Base-by-base conservation (phyloP, 1,284 basidiomycete species). In the Cryptococcus neoformans region DNA sequence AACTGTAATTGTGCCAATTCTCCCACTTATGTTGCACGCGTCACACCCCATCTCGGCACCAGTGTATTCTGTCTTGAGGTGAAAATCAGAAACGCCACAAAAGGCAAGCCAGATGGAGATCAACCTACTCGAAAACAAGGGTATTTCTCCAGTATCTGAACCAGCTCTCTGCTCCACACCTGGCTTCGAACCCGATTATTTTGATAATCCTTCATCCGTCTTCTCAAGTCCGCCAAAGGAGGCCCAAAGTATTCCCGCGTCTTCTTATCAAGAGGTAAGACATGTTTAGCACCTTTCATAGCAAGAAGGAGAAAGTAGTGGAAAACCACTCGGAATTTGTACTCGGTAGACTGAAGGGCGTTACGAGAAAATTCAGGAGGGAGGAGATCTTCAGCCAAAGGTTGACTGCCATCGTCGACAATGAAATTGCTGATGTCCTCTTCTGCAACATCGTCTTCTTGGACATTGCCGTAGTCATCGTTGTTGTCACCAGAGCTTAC, bases 301-400 rank as follows among this genome's bases (percentile, higher is more conserved):
- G 87, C 87, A 44, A 92, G 78, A 63, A 92, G 86, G 3, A 92
- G 86, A 63, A 91, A 87, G 44, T 92, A 83, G 68, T 93, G 90
- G 64, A 89, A 91, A 37, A 92, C 82, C 49, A 89, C 86, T 59
- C 74, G 73, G 65, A 76, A 74, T 53, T 74, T 73, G 65, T 63
- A 73, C 53, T 74, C 72, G 2, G 67, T 66, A 9, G 68, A 64
- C 71, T 91, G 86, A 67, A 86, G 84, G 0, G 85, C 81, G 58
- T 83, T 83, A 83, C 88, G 84, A 69, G 87, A 90, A 75, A 90
- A 93, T 62, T 86, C 81, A 21, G 80, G 79, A 6, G 90, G 91
- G 34, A 49, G 47, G 14, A 38, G 7, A 34, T 41, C 35, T 9
- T 39, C 39, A n/a, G 49, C 16, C 6, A 39, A 12, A 28, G 14